A percentile compares a stretch with the other conserved stretches of the same genome.
phyloP scores from a whole-genome alignment of 306 rosid genomes.

The Phaseolus lunatus region DNA sequence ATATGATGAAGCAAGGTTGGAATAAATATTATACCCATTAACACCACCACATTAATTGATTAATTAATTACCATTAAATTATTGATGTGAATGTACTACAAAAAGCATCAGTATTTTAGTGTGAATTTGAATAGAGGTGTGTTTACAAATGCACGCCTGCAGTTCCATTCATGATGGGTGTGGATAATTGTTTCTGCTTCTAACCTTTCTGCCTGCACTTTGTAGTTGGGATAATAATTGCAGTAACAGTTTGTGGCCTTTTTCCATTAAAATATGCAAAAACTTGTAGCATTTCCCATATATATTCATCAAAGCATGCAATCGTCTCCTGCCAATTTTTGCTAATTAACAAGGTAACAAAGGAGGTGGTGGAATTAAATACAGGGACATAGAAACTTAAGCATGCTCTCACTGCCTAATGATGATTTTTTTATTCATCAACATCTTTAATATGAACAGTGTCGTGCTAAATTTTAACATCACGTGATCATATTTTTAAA shows the following conservation, averaged over 20 bases:
- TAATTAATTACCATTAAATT: neutral
- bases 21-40: constrained; percentile 34
- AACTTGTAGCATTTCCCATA: constrained; percentile 6
- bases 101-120: constrained; percentile 9
- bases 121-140: constrained; percentile 11
- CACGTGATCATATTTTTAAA: neutral
- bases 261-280: neutral
- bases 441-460: neutral
- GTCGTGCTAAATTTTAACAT: neutral
- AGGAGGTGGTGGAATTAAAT: neutral
- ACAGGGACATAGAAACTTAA: neutral
- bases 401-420: neutral
- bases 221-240: constrained; percentile 45
- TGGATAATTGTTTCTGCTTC: constrained; percentile 34
- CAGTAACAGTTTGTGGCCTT: constrained; percentile 21
- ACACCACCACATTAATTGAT: neutral
- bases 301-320: neutral
- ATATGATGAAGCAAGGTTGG: constrained; percentile 50
- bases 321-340: neutral
- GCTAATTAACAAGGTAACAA: neutral
- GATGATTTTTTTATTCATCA: neutral
- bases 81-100: neutral
- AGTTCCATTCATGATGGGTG: constrained; percentile 43
- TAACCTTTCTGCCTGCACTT: constrained; percentile 35
- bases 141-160: constrained; percentile 66